phyloP scores from a whole-genome alignment of 2,329 filamentous ascomycete species.

The Colletotrichum ledebouriae region DNA sequence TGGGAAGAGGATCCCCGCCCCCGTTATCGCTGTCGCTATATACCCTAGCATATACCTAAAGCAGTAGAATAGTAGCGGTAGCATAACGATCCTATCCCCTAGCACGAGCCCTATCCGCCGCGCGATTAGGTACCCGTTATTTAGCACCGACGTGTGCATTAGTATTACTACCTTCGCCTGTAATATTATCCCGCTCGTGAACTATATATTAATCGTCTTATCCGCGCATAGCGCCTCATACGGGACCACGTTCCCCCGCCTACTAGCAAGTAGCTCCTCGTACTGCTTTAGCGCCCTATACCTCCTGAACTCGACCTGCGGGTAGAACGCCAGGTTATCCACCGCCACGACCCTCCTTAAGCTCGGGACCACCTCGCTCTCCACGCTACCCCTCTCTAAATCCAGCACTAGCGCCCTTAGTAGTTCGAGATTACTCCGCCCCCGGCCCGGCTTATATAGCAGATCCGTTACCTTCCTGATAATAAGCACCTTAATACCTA shows the following conservation, averaged over 20 bases:
- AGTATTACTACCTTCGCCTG: conserved; percentile 93
- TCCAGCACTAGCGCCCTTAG: conserved; percentile 61
- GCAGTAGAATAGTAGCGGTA: conserved; percentile 89
- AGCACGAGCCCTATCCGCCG: conserved; percentile 84
- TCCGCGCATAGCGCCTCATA: conserved; percentile 64
- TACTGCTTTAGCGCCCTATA: conserved; percentile 61
- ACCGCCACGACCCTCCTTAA: conserved; percentile 80
- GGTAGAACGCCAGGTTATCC: conserved; percentile 75
- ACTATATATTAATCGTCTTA: conserved; percentile 94
- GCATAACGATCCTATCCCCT: conserved; percentile 83
- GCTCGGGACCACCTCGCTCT: conserved; percentile 71
- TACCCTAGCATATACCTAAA: conserved; percentile 93
- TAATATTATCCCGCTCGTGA: conserved; percentile 93
- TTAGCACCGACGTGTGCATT: conserved; percentile 85
- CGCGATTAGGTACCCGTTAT: conserved; percentile 90
- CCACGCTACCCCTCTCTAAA: conserved; percentile 49
- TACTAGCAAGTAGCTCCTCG: conserved; percentile 54
- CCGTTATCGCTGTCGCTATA: conserved; percentile 89
- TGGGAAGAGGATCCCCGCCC: conserved; percentile 86
- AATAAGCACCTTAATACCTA: conserved; percentile 80
- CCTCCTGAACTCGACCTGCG: conserved; percentile 57
- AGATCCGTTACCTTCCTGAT: conserved; percentile 91
- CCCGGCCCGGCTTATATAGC: conserved; percentile 71
- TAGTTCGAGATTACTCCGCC: conserved; percentile 66
- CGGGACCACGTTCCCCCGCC: conserved; percentile 54